Base-by-base conservation (phyloP, 2,329 filamentous ascomycete species). In the Arthrobotrys pseudoclavata region DNA sequence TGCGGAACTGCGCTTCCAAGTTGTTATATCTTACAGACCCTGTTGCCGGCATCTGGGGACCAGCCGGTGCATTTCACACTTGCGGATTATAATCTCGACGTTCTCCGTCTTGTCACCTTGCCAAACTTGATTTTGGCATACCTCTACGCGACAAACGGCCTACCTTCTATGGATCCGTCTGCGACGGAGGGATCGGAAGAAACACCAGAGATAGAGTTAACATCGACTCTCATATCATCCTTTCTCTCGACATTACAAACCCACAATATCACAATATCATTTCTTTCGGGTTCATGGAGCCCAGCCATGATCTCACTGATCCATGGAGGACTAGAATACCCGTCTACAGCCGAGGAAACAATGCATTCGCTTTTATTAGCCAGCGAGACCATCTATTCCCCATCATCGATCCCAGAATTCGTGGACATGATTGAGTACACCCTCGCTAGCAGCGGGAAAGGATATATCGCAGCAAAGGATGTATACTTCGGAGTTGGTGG, bases 401-500 rank as follows among this genome's bases (percentile, higher is more conserved):
- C 91, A 0, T 89, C 90, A 71, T 90, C 91, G 0, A 86, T 94
- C 22, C 85, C 85, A 40, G 87, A 89, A 0, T 96, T 95, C 82
- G 88, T 90, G 0, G 88, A 91, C 45, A 89, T 90, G 3, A 85
- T 94, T 12, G 86, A 91, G 48, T 84, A 84, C 3, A 84, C 92
- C 15, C 84, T 94, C 52, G 82, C 85, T 20, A 84, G 84, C 61
- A 85, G 86, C 62, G 88, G 89, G 0, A 87, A 87, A 60, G 89
- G 91, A 0, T 85, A 93, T 20, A 87, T 95, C 4, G 92, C 88
- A 1, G 92, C 92, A 0, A 96, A 96, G 85, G 88, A 89, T 79
- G 86, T 94, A 10, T 96, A 96, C 83, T 96, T 96, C 84, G 92
- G 92, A 1, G 92, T 96, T 4, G 92, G 92, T 0, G 92, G 92